Evolutionary conservation across 805 yeast genomes (phyloP), one percentile per base, ranked within the genome.

Genomic region (Starmerella ratchasimensis): DNA sequence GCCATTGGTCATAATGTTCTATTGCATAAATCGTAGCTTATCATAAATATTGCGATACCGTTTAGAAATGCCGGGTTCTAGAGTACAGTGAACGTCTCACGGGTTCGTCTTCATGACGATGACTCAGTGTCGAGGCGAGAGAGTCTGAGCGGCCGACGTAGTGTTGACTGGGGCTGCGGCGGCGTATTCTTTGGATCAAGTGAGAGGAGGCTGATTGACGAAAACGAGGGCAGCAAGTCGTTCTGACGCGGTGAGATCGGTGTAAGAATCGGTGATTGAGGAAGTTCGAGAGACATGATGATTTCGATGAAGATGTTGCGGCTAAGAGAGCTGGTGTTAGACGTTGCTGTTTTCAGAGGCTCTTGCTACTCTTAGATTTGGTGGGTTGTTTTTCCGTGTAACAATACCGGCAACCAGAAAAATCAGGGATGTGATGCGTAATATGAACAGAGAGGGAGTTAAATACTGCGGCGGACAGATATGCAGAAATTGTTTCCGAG

Each of bases 131-230:
- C n/a, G n/a, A n/a, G n/a, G n/a, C n/a, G n/a, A n/a, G n/a, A 20
- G 15, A 11, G 25, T 15, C 29, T 14, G 7, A 19, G 16, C 15
- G 30, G 31, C 19, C 27, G 16, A 31, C 31, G 9, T 13, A 16
- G n/a, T 19, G 38, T 26, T 22, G 24, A 16, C 10, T 18, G 23
- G 3, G 39, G 18, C 10, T 10, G 14, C 8, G 36, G 40, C 5
- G n/a, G 30, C 17, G 31, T 13, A 11, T 27, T 26, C 26, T 16
- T 8, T 10, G 32, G 34, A 17, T 19, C 18, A 3, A 42, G 36
- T n/a, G 47, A 41, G 9, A 44, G 32, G 11, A 44, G 41, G 31
- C 45, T 41, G 20, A 44, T 44, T 3, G 43, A 29, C 4, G 47
- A 44, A 16, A 36, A 31, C 5, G 47, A 38, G 14, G 47, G 45